phyloP scores from a whole-genome alignment of 1,139 yeast genomes.

The Wickerhamomyces sp. region DNA sequence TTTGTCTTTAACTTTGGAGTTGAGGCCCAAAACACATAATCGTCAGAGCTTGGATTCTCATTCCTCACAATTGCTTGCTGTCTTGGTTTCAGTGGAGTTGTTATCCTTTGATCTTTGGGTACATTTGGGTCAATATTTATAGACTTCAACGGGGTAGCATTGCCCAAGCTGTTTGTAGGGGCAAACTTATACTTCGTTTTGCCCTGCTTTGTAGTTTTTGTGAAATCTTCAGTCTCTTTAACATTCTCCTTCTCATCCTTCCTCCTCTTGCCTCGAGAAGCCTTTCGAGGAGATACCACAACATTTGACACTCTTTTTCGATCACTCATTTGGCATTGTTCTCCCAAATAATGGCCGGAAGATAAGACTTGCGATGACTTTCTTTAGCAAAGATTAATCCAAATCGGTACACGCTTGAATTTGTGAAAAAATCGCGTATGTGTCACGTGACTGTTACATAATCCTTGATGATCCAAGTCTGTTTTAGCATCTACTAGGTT shows the following conservation, averaged over 20 bases:
- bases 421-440: background rate
- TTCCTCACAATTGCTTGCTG: slow-evolving; percentile 3
- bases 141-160: slow-evolving; percentile 10
- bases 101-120: background rate
- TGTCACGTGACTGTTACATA: background rate
- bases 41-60: slow-evolving; percentile 20
- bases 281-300: slow-evolving; percentile 3
- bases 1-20: slow-evolving; percentile 17
- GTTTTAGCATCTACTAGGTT: background rate
- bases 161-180: slow-evolving; percentile 7
- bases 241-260: slow-evolving; percentile 10
- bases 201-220: slow-evolving; percentile 1
- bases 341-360: background rate
- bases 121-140: slow-evolving; percentile 9
- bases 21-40: slow-evolving; percentile 24
- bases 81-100: slow-evolving; percentile 1
- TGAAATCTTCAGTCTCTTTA: background rate
- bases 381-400: too few species aligned
- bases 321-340: background rate
- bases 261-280: slow-evolving; percentile 5
- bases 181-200: slow-evolving; percentile 9
- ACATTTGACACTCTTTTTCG: background rate
- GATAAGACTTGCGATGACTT: background rate
- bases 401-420: background rate
- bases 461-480: background rate